Evolutionary conservation across 2,329 filamentous ascomycete species (phyloP), one percentile per base, ranked within the genome.

Genomic region (Phialocephala sp.): DNA sequence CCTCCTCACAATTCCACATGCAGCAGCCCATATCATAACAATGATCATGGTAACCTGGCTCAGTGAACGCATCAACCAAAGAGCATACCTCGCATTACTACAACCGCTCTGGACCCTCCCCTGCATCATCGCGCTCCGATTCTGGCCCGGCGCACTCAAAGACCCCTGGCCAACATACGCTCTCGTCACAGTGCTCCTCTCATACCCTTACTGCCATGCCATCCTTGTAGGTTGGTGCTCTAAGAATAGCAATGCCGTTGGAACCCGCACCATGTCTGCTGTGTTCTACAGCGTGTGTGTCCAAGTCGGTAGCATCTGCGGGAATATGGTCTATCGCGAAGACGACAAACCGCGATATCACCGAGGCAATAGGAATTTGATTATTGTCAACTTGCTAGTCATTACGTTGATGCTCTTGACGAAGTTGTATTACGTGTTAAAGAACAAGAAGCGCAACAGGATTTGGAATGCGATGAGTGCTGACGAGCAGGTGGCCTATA

Each of bases 241-340:
- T 2, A 80, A 85, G 64, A 91, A 90, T 72, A 84, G 86, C 2
- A 88, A 89, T 66, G 82, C 84, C 1, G 87, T 91, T 11, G 81
- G 87, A 9, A 86, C 85, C 2, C 79, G 88, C 8, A 86, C 87
- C 1, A 86, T 91, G 0, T 85, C 86, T 0, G 84, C 86, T 1
- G 87, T 86, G 0, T 76, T 87, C 14, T 90, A 90, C 76, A 90
- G 89, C 71, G 72, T 75, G 70, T 47, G 62, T 2, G 70, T 73
- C 1, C 72, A 74, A 83, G 85, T 15, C 84, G 86, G 9, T 74
- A 69, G 66, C 32, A 73, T 74, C 8, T 64, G 68, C 79, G 27
- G 77, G 69, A 18, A 77, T 77, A 32, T 83, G 81, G 82, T 85
- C 11, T 85, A 85, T 64, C 75, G 83, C 6, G 73, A 80, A 3